Base-by-base conservation (phyloP, 129 eudicot species). In the Ambrosia artemisiifolia region DNA sequence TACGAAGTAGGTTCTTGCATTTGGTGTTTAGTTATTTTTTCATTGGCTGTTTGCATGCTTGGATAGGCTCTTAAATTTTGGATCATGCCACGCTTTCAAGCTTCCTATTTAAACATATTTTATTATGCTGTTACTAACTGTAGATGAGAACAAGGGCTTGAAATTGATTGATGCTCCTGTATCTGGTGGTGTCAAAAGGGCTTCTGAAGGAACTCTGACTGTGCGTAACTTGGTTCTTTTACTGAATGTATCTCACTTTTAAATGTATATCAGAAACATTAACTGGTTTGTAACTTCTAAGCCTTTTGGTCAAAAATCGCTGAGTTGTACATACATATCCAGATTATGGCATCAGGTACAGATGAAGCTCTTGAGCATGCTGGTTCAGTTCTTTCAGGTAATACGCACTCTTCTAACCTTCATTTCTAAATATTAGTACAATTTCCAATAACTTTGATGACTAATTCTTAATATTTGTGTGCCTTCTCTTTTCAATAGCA, bases 141-240 rank as follows among this genome's bases (percentile, higher is more conserved):
- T 81, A 90, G 95, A 74, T 71, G 94, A 88, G 73, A 79, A 72
- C 56, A 90, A 84, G 89, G 82, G 85, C 61, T 63, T 95, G 76
- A 90, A 95, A 63, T 71, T 95, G 85, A 86, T 95, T 75, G 99
- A 90, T 86, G 97, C 99, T 71, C 99, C 99, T 72, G 99, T 95
- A 66, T 95, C 99, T 70, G 99, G 99, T 75, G 99, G 99, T 73
- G 99, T 95, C 74, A 82, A 65, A 82, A 85, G 94, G 80, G 99
- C 99, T 70, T 76, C 96, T 33, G 82, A 83, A 71, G 99, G 99
- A 71, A 83, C 93, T 49, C 99, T 95, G 36, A 95, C 99, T 84
- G 99, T 95, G 72, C 24, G 97, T 51, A 80, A 57, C 49, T 76
- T 75, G 50, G 28, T 54, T 38, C 32, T 49, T 36, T 28, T 43